Evolutionary conservation across 148 eudicot genomes (phyloP).

Genomic region (Salicornia ramosissima): DNA sequence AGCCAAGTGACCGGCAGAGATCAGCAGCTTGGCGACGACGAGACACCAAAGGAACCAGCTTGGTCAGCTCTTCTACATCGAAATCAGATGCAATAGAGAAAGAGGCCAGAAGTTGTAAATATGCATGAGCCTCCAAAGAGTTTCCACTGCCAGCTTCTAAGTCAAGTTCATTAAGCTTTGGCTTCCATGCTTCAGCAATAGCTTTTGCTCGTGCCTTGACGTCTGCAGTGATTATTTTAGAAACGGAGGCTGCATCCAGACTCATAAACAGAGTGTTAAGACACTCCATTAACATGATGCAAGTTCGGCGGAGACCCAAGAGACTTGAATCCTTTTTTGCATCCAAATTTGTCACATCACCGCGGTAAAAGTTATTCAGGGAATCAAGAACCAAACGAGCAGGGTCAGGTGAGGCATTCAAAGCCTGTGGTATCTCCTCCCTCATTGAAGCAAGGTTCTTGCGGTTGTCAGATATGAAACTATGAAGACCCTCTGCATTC

Average conservation of each 20-base stretch:
- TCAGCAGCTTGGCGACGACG: slow-evolving; percentile 98
- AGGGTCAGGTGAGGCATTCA: slow-evolving; percentile 76
- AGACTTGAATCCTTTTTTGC: slow-evolving; percentile 85
- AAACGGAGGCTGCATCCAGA: slow-evolving; percentile 39
- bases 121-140: slow-evolving; percentile 99
- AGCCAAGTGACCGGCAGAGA: slow-evolving; percentile 91
- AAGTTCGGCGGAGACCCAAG: slow-evolving; percentile 83
- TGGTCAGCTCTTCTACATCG: slow-evolving; percentile 61
- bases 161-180: slow-evolving; percentile 82
- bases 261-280: slow-evolving; percentile 57
- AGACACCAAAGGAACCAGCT: slow-evolving; percentile 93
- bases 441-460: slow-evolving; percentile 90
- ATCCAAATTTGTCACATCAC: slow-evolving; percentile 56
- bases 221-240: slow-evolving; percentile 52
- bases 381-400: slow-evolving; percentile 82
- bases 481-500: slow-evolving; percentile 87
- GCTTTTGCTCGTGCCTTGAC: slow-evolving; percentile 69
- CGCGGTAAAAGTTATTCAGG: slow-evolving; percentile 66
- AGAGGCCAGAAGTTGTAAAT: slow-evolving; percentile 82
- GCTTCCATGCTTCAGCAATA: slow-evolving; percentile 92
- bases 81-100: slow-evolving; percentile 78
- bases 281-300: slow-evolving; percentile 99
- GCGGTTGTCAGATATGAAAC: slow-evolving; percentile 94
- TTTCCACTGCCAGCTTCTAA: slow-evolving; percentile 91
- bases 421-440: slow-evolving; percentile 91